Evolutionary conservation across 441 rosid genomes (phyloP).

Genomic region (Gossypium laxum): DNA sequence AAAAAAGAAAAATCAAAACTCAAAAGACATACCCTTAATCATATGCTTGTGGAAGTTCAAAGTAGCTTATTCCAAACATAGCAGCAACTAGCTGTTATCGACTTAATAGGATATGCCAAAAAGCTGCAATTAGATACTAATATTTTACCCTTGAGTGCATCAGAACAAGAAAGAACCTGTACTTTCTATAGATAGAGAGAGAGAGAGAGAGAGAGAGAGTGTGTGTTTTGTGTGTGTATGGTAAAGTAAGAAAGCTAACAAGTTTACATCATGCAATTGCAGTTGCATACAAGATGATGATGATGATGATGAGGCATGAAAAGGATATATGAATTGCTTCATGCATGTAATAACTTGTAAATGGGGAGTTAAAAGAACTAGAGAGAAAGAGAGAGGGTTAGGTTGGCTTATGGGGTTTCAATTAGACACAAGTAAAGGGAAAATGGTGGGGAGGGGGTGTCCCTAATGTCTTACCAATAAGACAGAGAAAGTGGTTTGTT

Average conservation of each 20-base stretch:
- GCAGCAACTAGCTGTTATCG: not conserved
- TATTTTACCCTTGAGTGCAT: not conserved
- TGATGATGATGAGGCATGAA: conserved; percentile 5
- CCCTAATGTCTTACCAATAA: not conserved
- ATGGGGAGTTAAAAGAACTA: not conserved
- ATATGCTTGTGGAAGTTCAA: not conserved
- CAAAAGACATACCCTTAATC: not conserved
- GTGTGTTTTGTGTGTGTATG: no score
- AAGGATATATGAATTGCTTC: conserved; percentile 14
- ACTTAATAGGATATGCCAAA: not conserved
- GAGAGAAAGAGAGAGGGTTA: not conserved
- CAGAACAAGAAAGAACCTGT: not conserved
- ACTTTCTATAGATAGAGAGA: not conserved
- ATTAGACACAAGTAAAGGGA: conserved; percentile 10
- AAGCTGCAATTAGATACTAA: not conserved
- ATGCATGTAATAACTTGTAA: conserved; percentile 21
- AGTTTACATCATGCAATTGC: not conserved
- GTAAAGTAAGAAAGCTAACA: not conserved
- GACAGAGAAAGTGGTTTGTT: conserved; percentile 17
- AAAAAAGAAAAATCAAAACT: not conserved
- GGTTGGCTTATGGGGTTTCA: not conserved
- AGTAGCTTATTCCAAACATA: not conserved
- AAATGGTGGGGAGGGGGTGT: conserved; percentile 5
- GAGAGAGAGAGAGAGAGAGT: no score
- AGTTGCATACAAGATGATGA: not conserved